Conservation (phyloP, 495 filamentous ascomycete genomes). For the Geopyxis carbonaria region DNA sequence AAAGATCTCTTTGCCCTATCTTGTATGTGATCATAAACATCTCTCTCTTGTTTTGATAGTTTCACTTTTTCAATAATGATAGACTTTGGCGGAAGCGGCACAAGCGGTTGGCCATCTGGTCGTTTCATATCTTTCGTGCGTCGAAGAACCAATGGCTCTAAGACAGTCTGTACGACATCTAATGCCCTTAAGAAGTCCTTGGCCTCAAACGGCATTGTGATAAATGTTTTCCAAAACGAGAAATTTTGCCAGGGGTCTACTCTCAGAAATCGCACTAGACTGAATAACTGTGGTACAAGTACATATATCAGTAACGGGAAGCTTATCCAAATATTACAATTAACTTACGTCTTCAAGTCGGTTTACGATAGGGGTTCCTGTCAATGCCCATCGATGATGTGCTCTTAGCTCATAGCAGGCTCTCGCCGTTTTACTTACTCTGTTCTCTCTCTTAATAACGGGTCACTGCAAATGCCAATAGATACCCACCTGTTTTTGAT, state of each 20-base stretch:
- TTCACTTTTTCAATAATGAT: conserved; percentile 74
- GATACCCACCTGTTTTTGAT: conserved; percentile 93
- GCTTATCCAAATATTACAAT: too few relatives aligned
- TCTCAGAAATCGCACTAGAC: conserved; percentile 70
- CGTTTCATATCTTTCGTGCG: conserved; percentile 97
- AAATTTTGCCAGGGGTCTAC: conserved; percentile 98
- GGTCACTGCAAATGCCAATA: conserved; percentile 21
- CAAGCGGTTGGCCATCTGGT: conserved; percentile 68
- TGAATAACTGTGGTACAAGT: conserved; percentile 64
- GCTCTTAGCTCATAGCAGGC: conserved; percentile 81
- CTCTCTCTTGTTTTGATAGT: conserved; percentile 64
- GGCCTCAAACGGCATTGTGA: conserved; percentile 88
- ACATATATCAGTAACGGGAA: too few relatives aligned
- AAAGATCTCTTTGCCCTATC: conserved; percentile 68
- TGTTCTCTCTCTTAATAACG: conserved; percentile 16
- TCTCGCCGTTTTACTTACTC: conserved; percentile 62
- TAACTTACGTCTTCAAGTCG: conserved; percentile 56
- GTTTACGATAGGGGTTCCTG: conserved; percentile 94
- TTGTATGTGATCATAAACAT: conserved; percentile 82
- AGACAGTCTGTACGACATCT: conserved; percentile 90
- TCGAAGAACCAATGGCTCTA: conserved; percentile 88
- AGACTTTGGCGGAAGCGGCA: conserved; percentile 63
- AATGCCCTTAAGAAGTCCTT: conserved; percentile 84
- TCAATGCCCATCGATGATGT: conserved; percentile 79
- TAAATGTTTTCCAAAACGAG: conserved; percentile 97